These are phyloP conservation scores for Geoglossum glabrum DNA, from an alignment of 495 filamentous ascomycete species.

Conservation along the genomic window DNA sequence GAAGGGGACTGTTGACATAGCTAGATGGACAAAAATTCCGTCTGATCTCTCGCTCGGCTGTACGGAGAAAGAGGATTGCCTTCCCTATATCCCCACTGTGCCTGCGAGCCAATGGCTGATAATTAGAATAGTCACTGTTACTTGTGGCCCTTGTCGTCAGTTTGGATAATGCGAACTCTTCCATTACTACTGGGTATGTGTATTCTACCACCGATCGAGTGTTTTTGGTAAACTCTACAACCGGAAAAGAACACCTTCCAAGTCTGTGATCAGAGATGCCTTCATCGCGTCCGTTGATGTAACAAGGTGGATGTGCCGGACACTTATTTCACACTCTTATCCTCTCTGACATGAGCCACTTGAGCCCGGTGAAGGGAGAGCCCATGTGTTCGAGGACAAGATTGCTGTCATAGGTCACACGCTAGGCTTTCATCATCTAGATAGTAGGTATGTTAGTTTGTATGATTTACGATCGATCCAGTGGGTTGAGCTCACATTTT, in stretches of 20 bases:
- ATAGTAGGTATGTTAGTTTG: not conserved
- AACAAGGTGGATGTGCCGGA: constrained; percentile 99
- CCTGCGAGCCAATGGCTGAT: not conserved
- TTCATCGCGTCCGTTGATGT: constrained; percentile 80
- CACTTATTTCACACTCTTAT: constrained; percentile 82
- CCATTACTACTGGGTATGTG: not conserved
- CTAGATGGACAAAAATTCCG: not conserved
- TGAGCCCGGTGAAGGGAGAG: constrained; percentile 71
- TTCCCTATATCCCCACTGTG: not conserved
- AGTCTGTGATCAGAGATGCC: constrained; percentile 78
- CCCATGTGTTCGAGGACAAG: constrained; percentile 43
- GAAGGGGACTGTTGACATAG: constrained; percentile 5
- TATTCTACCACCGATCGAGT: not conserved
- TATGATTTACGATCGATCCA: not conserved
- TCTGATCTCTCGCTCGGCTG: constrained; percentile 5
- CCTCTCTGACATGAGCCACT: constrained; percentile 60
- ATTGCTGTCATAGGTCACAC: constrained; percentile 76
- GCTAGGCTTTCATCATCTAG: constrained; percentile 98
- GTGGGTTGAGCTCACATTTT: constrained; percentile 44
- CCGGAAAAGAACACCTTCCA: constrained; percentile 24
- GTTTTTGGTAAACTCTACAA: not conserved
- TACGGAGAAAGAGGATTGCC: not conserved
- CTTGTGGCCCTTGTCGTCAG: not conserved
- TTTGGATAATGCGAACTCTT: not conserved
- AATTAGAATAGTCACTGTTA: not conserved